A percentile compares a stretch with the other conserved stretches of the same genome.
Evolutionary conservation across 441 rosid genomes (phyloP).

Genomic region (Macaranga tanarius): DNA sequence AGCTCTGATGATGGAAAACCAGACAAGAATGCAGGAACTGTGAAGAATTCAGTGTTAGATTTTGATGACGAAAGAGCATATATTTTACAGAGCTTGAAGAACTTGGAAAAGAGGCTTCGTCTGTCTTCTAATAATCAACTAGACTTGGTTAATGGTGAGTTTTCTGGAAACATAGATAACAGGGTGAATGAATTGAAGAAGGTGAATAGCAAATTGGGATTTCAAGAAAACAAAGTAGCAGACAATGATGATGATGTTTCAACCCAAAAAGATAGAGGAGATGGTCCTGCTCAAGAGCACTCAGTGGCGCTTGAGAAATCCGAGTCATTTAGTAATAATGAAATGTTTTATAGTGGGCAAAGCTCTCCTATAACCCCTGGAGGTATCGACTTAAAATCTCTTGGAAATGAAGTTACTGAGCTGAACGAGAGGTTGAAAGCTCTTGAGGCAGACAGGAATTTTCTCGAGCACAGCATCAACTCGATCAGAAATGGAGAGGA

Average conservation of each 20-base stretch:
- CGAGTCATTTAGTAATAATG: background rate
- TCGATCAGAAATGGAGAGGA: slow-evolving; percentile 51
- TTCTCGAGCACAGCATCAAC: slow-evolving; percentile 49
- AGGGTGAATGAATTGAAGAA: background rate
- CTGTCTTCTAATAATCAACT: slow-evolving; percentile 30
- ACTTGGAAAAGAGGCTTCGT: slow-evolving; percentile 49
- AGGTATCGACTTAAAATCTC: slow-evolving; percentile 27
- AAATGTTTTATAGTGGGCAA: slow-evolving; percentile 9
- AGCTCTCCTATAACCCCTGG: slow-evolving; percentile 4
- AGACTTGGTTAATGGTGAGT: slow-evolving; percentile 21
- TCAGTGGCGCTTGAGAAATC: slow-evolving; percentile 19
- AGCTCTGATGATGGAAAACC: slow-evolving; percentile 14
- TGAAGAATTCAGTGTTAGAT: slow-evolving; percentile 31
- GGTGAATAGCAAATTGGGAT: slow-evolving; percentile 13
- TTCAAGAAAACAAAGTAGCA: background rate
- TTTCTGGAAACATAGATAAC: slow-evolving; percentile 17
- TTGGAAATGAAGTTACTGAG: slow-evolving; percentile 38
- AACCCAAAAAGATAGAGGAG: slow-evolving; percentile 16
- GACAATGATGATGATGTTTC: slow-evolving; percentile 7
- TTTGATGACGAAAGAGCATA: slow-evolving; percentile 53
- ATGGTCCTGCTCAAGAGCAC: slow-evolving; percentile 25
- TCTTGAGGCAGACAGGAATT: slow-evolving; percentile 54
- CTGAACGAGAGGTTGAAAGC: slow-evolving; percentile 49
- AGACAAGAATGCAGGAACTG: slow-evolving; percentile 12
- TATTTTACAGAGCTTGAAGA: slow-evolving; percentile 40